Evolutionary conservation across 108 stramenopile genomes (phyloP).

Genomic region (Cyclostephanos invisitatus): DNA sequence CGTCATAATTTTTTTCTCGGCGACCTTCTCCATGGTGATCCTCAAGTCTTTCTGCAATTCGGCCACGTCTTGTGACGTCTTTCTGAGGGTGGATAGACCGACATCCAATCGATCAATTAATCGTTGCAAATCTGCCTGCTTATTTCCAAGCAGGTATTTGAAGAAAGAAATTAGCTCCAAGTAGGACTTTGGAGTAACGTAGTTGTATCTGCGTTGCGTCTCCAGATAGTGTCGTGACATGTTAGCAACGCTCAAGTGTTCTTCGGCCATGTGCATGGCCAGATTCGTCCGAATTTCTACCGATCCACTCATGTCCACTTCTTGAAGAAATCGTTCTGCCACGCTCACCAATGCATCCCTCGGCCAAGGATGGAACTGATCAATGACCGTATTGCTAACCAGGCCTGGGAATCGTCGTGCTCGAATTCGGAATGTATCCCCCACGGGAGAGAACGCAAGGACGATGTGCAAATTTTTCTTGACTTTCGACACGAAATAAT

Average conservation of each 20-base stretch:
- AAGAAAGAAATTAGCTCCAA: conserved; percentile 89
- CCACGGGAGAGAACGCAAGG: conserved; percentile 89
- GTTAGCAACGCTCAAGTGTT: conserved; percentile 77
- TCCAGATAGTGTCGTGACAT: conserved; percentile 66
- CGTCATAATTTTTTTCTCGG: conserved; percentile 85
- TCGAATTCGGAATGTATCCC: conserved; percentile 84
- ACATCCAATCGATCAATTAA: conserved; percentile 87
- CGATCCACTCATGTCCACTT: conserved; percentile 66
- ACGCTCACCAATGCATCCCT: conserved; percentile 85
- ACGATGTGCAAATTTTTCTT: conserved; percentile 81
- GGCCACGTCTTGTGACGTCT: conserved; percentile 85
- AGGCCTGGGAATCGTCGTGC: conserved; percentile 89
- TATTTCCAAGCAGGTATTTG: conserved; percentile 79
- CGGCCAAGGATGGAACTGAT: conserved; percentile 93
- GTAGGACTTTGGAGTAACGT: conserved; percentile 92
- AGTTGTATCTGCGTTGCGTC: conserved; percentile 84
- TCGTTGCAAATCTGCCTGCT: conserved; percentile 69
- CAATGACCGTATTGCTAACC: conserved; percentile 85
- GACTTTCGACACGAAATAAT: conserved; percentile 79
- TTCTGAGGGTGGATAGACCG: conserved; percentile 83
- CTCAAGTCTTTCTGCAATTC: conserved; percentile 84
- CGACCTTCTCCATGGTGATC: conserved; percentile 85
- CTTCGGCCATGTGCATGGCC: conserved; percentile 88
- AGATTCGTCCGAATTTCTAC: conserved; percentile 49
- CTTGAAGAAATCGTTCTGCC: conserved; percentile 76